A percentile compares a stretch with the other conserved stretches of the same genome.
Conservation (phyloP, 371 early-diverging fungal species). For the Haplosporangium sp. region DNA sequence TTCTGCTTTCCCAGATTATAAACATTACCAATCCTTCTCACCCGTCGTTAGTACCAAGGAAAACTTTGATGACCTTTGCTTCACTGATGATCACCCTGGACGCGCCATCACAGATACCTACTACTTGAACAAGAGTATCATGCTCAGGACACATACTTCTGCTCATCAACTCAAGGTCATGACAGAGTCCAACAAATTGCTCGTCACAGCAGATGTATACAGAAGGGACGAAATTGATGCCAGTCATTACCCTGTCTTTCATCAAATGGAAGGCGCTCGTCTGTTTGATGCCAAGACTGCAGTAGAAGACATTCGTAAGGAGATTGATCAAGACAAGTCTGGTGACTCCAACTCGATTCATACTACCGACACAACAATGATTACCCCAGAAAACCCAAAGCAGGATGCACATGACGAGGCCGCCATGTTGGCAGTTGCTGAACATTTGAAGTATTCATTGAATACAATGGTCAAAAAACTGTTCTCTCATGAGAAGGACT, state of each 20-base stretch:
- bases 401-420: conserved; percentile 68
- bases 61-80: conserved; percentile 94
- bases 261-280: conserved; percentile 96
- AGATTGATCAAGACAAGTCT: conserved; percentile 14
- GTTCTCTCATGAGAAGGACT: conserved; percentile 73
- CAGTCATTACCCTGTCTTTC: conserved; percentile 97
- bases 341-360: conserved; percentile 54
- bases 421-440: conserved; percentile 65
- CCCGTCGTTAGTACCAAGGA: conserved; percentile 87
- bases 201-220: conserved; percentile 96
- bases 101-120: conserved; percentile 91
- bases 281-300: conserved; percentile 61
- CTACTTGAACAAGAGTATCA: conserved; percentile 83
- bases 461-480: conserved; percentile 83
- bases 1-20: conserved; percentile 73
- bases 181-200: conserved; percentile 65
- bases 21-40: conserved; percentile 70
- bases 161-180: conserved; percentile 92
- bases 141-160: conserved; percentile 95
- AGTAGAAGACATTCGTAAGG: conserved; percentile 32
- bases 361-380: conserved; percentile 66
- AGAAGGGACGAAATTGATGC: conserved; percentile 97
- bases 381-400: conserved; percentile 67
- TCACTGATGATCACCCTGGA: conserved; percentile 87
- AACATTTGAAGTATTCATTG: conserved; percentile 82